Percentiles rank a stretch among this genome's conserved stretches.
These are phyloP conservation scores for Chrysosphaeria jannelii DNA, from an alignment of 2,329 filamentous ascomycete species.

Conservation along the genomic window DNA sequence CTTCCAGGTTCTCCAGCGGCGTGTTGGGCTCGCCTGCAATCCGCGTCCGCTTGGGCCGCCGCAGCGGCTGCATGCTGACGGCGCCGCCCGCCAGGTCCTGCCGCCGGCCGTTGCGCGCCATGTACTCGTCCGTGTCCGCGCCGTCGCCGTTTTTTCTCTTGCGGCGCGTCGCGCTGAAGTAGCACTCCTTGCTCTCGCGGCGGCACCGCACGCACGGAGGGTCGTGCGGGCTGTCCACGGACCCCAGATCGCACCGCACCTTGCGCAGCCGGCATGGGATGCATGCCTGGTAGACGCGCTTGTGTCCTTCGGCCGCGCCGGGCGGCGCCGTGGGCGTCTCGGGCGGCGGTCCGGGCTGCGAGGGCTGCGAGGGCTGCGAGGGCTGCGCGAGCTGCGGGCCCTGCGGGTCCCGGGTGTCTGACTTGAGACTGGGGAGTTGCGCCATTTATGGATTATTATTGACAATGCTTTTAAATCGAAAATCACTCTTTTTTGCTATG, in stretches of 20 bases:
- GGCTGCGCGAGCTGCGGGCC: too few species aligned
- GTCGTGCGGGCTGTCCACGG: constrained; percentile 78
- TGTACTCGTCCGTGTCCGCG: constrained; percentile 27
- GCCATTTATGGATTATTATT: too few species aligned
- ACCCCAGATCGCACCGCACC: constrained; percentile 31
- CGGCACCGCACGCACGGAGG: constrained; percentile 84
- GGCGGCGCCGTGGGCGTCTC: background rate
- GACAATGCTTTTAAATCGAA: too few species aligned
- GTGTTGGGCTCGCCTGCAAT: constrained; percentile 20
- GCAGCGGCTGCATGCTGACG: constrained; percentile 23
- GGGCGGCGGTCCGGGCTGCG: too few species aligned
- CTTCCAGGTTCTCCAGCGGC: constrained; percentile 32
- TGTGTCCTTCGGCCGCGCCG: constrained; percentile 13
- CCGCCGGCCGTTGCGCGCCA: constrained; percentile 44
- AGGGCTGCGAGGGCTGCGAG: too few species aligned
- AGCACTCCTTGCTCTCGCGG: constrained; percentile 87
- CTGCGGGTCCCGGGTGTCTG: too few species aligned
- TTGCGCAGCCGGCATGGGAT: constrained; percentile 31
- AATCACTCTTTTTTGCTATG: too few species aligned
- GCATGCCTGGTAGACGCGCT: constrained; percentile 31
- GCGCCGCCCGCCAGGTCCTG: constrained; percentile 27
- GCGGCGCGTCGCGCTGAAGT: constrained; percentile 77
- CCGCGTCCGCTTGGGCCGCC: constrained; percentile 18
- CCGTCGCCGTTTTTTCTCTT: constrained; percentile 52
- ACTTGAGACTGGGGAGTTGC: too few species aligned